A percentile compares a stretch with the other conserved stretches of the same genome.
These are phyloP conservation scores for Hirschioporus abietinus DNA, from an alignment of 768 basidiomycete genomes.

Conservation along the genomic window DNA sequence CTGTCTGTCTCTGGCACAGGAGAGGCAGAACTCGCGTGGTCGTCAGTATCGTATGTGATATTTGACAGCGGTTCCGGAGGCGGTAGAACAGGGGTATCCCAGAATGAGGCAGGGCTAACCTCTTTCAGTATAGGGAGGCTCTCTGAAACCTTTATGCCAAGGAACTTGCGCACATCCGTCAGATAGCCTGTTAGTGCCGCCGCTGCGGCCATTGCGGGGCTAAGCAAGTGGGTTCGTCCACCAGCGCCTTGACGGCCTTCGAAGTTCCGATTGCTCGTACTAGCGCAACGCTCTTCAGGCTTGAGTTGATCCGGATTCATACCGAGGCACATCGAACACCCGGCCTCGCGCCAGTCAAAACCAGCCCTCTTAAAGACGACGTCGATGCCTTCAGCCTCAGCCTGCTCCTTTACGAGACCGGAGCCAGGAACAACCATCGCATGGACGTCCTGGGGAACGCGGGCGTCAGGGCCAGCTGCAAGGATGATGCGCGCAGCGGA, in stretches of 20 bases:
- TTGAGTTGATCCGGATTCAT: conserved; percentile 93
- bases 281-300: conserved; percentile 81
- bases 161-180: conserved; percentile 76
- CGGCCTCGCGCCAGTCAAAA: conserved; percentile 94
- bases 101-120: conserved; percentile 66
- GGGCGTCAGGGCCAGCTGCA: conserved; percentile 66
- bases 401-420: conserved; percentile 84
- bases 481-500: conserved; percentile 77
- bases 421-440: conserved; percentile 95
- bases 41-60: conserved; percentile 17
- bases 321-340: conserved; percentile 93
- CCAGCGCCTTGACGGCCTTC: conserved; percentile 87
- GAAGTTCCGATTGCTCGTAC: conserved; percentile 91
- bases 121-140: conserved; percentile 59
- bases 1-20: conserved; percentile 31
- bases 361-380: conserved; percentile 83
- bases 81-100: conserved; percentile 60
- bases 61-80: conserved; percentile 43
- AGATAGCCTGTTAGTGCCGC: conserved; percentile 85
- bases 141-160: conserved; percentile 36
- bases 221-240: conserved; percentile 84
- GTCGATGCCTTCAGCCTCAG: conserved; percentile 88
- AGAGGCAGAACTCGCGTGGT: too few relatives aligned
- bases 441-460: conserved; percentile 66
- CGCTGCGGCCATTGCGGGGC: conserved; percentile 92